Evolutionary conservation across 78 protist genomes (phyloP).

Genomic region (Corallochytrium limacisporum): DNA sequence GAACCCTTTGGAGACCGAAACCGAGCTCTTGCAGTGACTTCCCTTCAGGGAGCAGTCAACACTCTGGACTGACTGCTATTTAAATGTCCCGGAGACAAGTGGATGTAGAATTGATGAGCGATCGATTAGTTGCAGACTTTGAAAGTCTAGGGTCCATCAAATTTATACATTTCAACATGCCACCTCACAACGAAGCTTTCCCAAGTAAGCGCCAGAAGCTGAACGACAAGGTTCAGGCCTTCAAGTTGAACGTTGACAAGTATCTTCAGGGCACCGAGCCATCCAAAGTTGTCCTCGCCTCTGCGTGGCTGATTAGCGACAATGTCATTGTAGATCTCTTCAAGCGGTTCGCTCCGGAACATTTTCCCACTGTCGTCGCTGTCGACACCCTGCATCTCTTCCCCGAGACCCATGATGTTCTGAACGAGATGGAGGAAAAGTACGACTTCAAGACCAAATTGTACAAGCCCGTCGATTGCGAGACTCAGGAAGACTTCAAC

Average conservation of each 20-base stretch:
- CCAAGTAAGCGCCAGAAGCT: too few relatives aligned
- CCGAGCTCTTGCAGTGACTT: too few relatives aligned
- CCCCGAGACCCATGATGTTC: slow-evolving; percentile 22
- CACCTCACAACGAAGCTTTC: too few relatives aligned
- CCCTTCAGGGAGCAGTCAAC: too few relatives aligned
- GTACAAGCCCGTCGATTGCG: slow-evolving; percentile 23
- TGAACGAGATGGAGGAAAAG: not conserved
- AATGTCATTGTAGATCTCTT: slow-evolving; percentile 24
- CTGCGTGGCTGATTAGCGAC: slow-evolving; percentile 36
- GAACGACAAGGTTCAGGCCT: not conserved
- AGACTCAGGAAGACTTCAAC: slow-evolving; percentile 22
- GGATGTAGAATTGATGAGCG: too few relatives aligned
- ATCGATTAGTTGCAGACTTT: too few relatives aligned
- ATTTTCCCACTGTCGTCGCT: slow-evolving; percentile 11
- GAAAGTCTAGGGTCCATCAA: too few relatives aligned
- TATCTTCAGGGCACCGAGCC: not conserved
- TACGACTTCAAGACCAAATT: slow-evolving; percentile 3
- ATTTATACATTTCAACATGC: too few relatives aligned
- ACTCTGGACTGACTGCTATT: too few relatives aligned
- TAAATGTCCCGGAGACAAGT: too few relatives aligned
- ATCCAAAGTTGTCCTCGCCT: not conserved
- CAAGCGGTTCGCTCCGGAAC: not conserved
- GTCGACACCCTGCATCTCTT: slow-evolving; percentile 40
- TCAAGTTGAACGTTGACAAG: not conserved
- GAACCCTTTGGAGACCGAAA: too few relatives aligned